Evolutionary conservation across 352 stramenopile genomes (phyloP), one percentile per base, ranked within the genome.

Genomic region (Thalassiosira mediterranea): DNA sequence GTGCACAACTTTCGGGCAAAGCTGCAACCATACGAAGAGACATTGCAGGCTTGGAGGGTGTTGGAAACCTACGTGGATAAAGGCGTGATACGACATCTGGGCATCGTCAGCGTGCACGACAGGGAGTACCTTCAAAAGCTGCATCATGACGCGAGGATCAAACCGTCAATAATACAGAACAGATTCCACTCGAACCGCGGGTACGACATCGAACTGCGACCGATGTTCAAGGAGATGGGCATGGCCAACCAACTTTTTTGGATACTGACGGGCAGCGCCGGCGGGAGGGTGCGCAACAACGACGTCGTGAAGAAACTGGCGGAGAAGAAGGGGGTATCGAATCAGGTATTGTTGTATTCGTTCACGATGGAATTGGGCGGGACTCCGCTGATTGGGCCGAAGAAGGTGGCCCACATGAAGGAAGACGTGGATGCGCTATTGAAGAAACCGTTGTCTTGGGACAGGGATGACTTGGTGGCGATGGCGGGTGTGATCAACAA

Each of bases 81-180:
- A 25, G 81, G 78, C 4, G 37, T 72, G n/a, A 52, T 87, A n/a
- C 4, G 61, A 26, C 69, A 80, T 29, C 49, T 90, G 25, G 83
- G 83, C n/a, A 68, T 90, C 15, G 78, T 72, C 32, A 90, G 88
- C 54, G 78, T 70, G 32, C 88, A 90, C 44, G 58, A 84, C 51
- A 63, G 73, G 21, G 54, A 72, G 1, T 67, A 70, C 19, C 56
- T 90, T 19, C 61, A 49, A 46, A 72, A 64, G 25, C 46, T 90
- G 58, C 23, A 57, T n/a, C 69, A 44, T 78, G 85, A 85, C 56
- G 70, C 66, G 31, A 65, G 10, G 49, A 65, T 75, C 54, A 87
- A 52, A 81, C 85, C 49, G 63, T 77, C 25, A 67, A 81, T 60
- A 64, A 90, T 76, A 64, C 56, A 64, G 59, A 87, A 62, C 72